phyloP scores from a whole-genome alignment of 2,329 filamentous ascomycete genomes.

The Catunica adiposa region DNA sequence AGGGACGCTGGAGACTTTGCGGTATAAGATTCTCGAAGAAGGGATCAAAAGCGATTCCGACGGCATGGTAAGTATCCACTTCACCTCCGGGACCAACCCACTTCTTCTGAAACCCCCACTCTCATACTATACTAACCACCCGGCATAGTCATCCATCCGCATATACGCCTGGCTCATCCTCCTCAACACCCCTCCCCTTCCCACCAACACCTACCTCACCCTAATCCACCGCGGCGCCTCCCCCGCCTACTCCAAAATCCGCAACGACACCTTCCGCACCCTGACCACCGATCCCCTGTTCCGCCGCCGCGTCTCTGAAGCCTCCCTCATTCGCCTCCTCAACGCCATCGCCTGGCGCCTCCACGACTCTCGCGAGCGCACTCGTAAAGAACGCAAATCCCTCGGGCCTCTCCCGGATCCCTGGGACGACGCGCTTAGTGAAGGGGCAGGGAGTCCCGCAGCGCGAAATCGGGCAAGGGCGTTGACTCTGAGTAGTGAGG shows the following conservation, averaged over 20 bases:
- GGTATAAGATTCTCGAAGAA: constrained; percentile 57
- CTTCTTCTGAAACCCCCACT: background rate
- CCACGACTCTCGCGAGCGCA: constrained; percentile 54
- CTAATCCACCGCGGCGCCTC: constrained; percentile 88
- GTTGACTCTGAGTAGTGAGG: constrained; percentile 40
- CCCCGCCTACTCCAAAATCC: constrained; percentile 90
- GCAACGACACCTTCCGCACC: constrained; percentile 95
- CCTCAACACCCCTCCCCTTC: constrained; percentile 68
- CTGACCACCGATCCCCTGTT: constrained; percentile 95
- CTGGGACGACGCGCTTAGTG: constrained; percentile 5
- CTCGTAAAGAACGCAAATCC: constrained; percentile 21
- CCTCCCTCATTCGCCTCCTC: constrained; percentile 79
- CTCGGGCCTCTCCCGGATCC: constrained; percentile 19
- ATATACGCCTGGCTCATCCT: constrained; percentile 96
- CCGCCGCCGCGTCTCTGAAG: constrained; percentile 85
- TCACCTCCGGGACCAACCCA: background rate
- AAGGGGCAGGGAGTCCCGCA: constrained; percentile 16
- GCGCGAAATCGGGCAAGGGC: constrained; percentile 38
- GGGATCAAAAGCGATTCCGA: constrained; percentile 63
- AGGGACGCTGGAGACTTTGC: constrained; percentile 50
- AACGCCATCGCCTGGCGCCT: constrained; percentile 93
- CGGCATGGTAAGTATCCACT: constrained; percentile 60
- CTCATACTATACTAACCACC: background rate
- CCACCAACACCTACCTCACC: constrained; percentile 74
- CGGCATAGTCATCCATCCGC: constrained; percentile 60